Evolutionary conservation across 129 eudicot species (phyloP).

Genomic region (Pseudognaphalium luteoalbum): DNA sequence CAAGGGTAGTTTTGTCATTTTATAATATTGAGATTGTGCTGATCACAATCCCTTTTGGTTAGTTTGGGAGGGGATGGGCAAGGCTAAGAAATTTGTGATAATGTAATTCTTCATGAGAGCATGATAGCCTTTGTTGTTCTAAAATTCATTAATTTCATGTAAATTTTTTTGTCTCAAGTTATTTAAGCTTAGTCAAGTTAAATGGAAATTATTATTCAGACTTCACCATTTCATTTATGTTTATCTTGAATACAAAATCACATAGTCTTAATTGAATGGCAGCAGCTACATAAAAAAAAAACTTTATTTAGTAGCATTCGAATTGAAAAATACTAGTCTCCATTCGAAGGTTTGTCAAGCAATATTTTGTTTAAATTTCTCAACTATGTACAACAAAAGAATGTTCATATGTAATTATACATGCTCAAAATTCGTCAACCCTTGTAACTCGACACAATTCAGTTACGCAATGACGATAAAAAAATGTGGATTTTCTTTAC

Average conservation of each 20-base stretch:
- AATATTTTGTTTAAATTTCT: constrained; percentile 4
- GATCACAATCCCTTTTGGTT: constrained; percentile 41
- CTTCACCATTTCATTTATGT: background rate
- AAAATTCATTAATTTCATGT: constrained; percentile 51
- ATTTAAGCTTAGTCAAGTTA: constrained; percentile 13
- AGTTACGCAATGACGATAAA: constrained; percentile 4
- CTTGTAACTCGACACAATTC: background rate
- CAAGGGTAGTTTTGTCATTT: constrained; percentile 34
- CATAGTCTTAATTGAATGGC: background rate
- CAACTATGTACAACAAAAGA: constrained; percentile 11
- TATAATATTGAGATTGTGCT: constrained; percentile 32
- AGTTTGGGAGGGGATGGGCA: constrained; percentile 1
- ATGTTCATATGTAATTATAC: constrained; percentile 17
- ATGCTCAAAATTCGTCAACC: background rate
- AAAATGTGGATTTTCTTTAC: background rate
- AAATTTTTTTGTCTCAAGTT: constrained; percentile 39
- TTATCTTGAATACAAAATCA: background rate
- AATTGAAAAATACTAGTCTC: too few relatives aligned
- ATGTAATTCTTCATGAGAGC: constrained; percentile 35
- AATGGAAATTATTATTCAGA: background rate
- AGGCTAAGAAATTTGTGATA: constrained; percentile 18
- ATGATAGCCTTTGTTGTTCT: constrained; percentile 48
- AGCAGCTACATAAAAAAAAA: too few relatives aligned
- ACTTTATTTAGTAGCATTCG: too few relatives aligned
- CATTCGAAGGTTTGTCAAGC: background rate